Conservation (phyloP, 164 flowering plant genomes). For the Magnolia changhungtana region DNA sequence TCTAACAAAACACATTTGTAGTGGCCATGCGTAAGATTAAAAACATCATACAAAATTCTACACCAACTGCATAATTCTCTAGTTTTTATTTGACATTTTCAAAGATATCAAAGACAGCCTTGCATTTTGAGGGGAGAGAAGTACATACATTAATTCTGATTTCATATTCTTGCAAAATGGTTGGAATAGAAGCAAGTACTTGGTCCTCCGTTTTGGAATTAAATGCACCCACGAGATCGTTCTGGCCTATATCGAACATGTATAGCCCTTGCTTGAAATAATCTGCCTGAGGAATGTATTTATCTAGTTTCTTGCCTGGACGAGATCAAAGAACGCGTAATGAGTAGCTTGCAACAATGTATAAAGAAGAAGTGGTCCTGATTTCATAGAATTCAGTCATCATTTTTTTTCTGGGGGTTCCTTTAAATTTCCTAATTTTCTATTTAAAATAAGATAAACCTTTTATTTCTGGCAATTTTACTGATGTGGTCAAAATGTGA, state of each 20-base stretch:
- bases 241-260: constrained; percentile 95
- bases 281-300: constrained; percentile 56
- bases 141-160: constrained; percentile 57
- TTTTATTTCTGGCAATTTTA: background rate
- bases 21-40: no score
- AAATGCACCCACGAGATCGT: constrained; percentile 89
- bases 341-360: background rate
- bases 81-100: no score
- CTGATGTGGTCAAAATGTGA: background rate
- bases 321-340: background rate
- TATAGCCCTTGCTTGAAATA: constrained; percentile 64
- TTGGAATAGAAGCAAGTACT: constrained; percentile 73
- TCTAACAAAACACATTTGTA: no score
- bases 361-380: background rate
- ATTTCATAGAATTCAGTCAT: background rate
- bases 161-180: constrained; percentile 63
- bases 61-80: no score
- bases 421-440: no score
- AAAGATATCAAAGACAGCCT: background rate
- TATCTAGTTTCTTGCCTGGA: constrained; percentile 54
- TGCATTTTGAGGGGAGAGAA: background rate
- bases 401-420: background rate
- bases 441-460: no score
- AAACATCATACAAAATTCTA: no score
- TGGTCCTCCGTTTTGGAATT: constrained; percentile 80